These are phyloP conservation scores for Discostella stelligeroides DNA, from an alignment of 108 stramenopile species.

Conservation along the genomic window DNA sequence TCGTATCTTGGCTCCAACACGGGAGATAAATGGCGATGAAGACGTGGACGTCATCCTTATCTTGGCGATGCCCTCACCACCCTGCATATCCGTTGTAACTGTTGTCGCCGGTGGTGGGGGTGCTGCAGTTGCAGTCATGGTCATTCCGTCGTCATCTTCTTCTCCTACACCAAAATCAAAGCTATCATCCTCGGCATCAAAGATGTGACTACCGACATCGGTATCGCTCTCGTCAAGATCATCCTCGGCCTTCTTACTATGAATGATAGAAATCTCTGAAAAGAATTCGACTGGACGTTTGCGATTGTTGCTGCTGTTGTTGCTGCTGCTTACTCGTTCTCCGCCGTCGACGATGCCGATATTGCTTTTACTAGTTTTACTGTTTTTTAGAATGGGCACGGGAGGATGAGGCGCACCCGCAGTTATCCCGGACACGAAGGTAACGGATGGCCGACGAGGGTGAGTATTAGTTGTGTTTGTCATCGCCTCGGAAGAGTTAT, in stretches of 20 bases:
- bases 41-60: constrained; percentile 7
- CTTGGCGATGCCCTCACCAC: constrained; percentile 14
- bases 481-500: no score
- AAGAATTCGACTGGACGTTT: constrained; percentile 11
- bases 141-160: constrained; percentile 3
- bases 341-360: no score
- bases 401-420: no score
- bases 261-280: neutral
- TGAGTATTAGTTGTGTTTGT: no score
- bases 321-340: no score
- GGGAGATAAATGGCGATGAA: constrained; percentile 6
- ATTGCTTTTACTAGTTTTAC: no score
- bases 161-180: constrained; percentile 20
- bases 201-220: constrained; percentile 17
- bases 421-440: no score
- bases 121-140: neutral
- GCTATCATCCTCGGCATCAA: constrained; percentile 6
- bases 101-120: no score
- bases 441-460: no score
- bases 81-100: no score
- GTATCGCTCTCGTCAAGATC: constrained; percentile 16
- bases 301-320: no score
- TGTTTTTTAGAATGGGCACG: no score
- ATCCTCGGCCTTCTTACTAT: neutral
- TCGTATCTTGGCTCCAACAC: constrained; percentile 35